phyloP scores from a whole-genome alignment of 1,284 basidiomycete genomes.

The Athelia sp. region DNA sequence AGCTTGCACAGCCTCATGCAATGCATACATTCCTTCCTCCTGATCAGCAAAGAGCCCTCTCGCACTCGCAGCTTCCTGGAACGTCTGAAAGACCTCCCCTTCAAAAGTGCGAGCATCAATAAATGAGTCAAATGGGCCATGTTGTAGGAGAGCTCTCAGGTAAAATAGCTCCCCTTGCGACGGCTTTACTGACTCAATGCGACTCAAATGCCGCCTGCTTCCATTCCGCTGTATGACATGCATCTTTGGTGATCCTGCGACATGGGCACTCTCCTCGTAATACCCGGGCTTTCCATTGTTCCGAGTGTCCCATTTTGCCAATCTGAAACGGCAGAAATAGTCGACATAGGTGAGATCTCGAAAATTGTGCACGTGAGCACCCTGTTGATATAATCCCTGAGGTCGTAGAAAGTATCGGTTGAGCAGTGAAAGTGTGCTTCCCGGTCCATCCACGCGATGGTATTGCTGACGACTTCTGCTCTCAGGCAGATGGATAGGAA shows the following conservation, averaged over 20 bases:
- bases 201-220: conserved; percentile 14
- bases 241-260: conserved; percentile 11
- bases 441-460: conserved; percentile 5
- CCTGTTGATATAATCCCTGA: conserved; percentile 7
- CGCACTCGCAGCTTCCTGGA: conserved; percentile 22
- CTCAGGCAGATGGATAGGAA: conserved; percentile 25
- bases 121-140: conserved; percentile 17
- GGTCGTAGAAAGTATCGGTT: conserved; percentile 25
- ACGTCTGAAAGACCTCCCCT: conserved; percentile 13
- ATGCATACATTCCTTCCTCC: conserved; percentile 22
- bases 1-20: conserved; percentile 25
- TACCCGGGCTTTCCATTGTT: conserved; percentile 2
- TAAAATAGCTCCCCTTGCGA: conserved; percentile 30
- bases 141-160: conserved; percentile 20
- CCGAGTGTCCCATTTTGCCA: conserved; percentile 7
- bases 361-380: conserved; percentile 9
- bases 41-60: conserved; percentile 22
- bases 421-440: conserved; percentile 17
- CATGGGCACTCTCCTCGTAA: neutral
- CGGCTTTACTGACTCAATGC: conserved; percentile 20
- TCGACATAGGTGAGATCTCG: conserved; percentile 16
- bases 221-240: conserved; percentile 17
- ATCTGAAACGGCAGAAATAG: conserved; percentile 18
- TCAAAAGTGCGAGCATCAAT: conserved; percentile 17
- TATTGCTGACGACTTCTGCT: conserved; percentile 14